Base-by-base conservation (phyloP, 352 stramenopile genomes). In the Phytophthora rubi region DNA sequence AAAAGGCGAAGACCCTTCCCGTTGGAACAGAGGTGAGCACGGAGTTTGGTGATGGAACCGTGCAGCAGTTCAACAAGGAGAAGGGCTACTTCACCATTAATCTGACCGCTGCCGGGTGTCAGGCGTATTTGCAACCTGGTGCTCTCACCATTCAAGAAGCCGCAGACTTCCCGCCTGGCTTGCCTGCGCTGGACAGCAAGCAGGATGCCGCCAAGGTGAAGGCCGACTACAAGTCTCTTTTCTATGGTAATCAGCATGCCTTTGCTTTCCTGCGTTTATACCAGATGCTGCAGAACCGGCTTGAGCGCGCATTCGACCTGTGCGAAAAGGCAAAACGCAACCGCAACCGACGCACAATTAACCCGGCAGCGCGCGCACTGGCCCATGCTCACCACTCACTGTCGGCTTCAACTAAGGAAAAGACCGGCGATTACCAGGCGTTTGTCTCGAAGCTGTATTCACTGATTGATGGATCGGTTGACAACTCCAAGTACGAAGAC, bases 191-290 rank as follows among this genome's bases (percentile, higher is more conserved):
- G 26, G 88, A 95, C 55, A 90, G 91, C 55, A 80, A 81, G 45
- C 67, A 79, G 6, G 81, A 88, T 37, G 80, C 80, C 4, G 63
- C 44, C 15, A 86, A 88, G 51, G 57, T 71, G 52, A 73, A 80
- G n/a, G 62, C 57, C 8, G 68, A 76, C 21, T 75, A 76, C 56
- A 87, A 80, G 53, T 85, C 80, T 51, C 68, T 74, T 12, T 95
- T 93, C 62, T 96, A 87, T 33, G 88, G 86, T 15, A 95, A 81
- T 23, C 88, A 98, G 73, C 88, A 96, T 49, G 77, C 85, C 16
- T 98, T 98, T 65, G 83, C 92, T 8, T 95, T 98, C 64, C 53
- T 98, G 53, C 86, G 92, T 44, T 67, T 98, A 35, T 97, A 98
- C 63, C 89, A 97, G 57, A 80, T 97, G 65, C 74, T 98, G 6